Base-by-base conservation (phyloP, 1,284 basidiomycete species). In the Cutaneotrichosporon cavernicola region DNA sequence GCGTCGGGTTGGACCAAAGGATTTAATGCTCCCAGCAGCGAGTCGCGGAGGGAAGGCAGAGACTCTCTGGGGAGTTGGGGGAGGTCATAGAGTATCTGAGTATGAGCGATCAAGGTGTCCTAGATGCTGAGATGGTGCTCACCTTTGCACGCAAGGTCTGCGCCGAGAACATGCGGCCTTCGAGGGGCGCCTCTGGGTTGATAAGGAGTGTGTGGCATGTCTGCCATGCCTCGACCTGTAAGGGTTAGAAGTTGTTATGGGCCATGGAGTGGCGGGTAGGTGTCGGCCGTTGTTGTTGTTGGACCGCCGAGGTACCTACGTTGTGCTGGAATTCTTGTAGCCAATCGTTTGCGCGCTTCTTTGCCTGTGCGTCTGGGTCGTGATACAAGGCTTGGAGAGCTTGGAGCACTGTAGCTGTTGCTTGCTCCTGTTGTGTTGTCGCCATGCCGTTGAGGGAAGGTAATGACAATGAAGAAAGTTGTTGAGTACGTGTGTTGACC, bases 101-200 rank as follows among this genome's bases (percentile, higher is more conserved):
- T 2, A 38, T 64, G 40, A 64, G 59, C 30, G 18, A n/a, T 2
- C 21, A 5, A 52, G 16, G 2, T 50, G 46, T 1, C 16, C 7
- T 46, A 26, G 32, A 4, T 8, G 21, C 22, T 18, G 32, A 26
- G 32, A 4, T 16, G 21, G 38, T 21, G 32, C 87, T 72, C 66
- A 92, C 95, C 86, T 99, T 99, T 65, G 90, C 86, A 74, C 96
- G 85, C 78, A 99, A 92, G 0, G 97, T 99, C 81, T 99, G 97
- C 0, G 96, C 93, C 18, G 95, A 93, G 77, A 99, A 98, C 56
- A 98, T 82, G 74, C 94, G 91, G 40, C 92, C 91, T 64, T 92
- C 86, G 56, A 85, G 79, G 1, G 93, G 90, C 5, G 88, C 87
- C 69, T 93, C 90, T 56, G 88, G 86, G 4, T 89, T 87, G 63